Evolutionary conservation across 805 yeast species (phyloP).

Genomic region (Myxozyma kluyveri): DNA sequence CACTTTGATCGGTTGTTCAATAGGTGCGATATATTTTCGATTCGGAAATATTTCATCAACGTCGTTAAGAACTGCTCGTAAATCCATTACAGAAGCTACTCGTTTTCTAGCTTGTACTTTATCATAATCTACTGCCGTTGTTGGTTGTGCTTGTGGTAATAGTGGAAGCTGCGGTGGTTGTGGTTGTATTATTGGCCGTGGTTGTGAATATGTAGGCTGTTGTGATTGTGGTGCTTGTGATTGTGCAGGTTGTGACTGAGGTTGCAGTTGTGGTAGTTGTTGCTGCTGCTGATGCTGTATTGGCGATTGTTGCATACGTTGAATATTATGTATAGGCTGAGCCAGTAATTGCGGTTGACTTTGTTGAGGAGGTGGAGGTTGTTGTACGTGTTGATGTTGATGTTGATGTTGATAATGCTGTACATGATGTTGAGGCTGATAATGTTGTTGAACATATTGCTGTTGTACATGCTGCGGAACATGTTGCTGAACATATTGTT

Average conservation of each 20-base stretch:
- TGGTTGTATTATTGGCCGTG: no score
- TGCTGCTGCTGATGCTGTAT: neutral
- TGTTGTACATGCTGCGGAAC: neutral
- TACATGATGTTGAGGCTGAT: neutral
- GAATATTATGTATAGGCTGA: neutral
- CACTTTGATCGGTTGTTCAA: conserved; percentile 1
- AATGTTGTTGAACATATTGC: neutral
- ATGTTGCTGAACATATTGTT: neutral
- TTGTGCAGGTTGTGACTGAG: neutral
- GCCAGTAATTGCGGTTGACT: neutral
- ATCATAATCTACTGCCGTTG: neutral
- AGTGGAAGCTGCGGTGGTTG: neutral
- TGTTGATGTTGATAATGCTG: neutral
- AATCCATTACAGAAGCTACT: conserved; percentile 21
- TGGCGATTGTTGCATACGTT: neutral
- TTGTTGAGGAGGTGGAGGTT: neutral
- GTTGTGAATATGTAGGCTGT: no score
- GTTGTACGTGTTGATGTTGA: neutral
- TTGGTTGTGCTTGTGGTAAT: neutral
- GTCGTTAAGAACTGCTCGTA: conserved; percentile 21
- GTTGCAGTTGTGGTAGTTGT: neutral
- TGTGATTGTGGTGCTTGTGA: no score
- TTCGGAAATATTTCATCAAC: conserved; percentile 9
- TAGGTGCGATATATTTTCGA: conserved; percentile 3
- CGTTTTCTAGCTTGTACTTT: conserved; percentile 11